A percentile compares a stretch with the other conserved stretches of the same genome.
These are phyloP conservation scores for Magnaporthales sp. DNA, from an alignment of 2,329 filamentous ascomycete species.

Conservation along the genomic window DNA sequence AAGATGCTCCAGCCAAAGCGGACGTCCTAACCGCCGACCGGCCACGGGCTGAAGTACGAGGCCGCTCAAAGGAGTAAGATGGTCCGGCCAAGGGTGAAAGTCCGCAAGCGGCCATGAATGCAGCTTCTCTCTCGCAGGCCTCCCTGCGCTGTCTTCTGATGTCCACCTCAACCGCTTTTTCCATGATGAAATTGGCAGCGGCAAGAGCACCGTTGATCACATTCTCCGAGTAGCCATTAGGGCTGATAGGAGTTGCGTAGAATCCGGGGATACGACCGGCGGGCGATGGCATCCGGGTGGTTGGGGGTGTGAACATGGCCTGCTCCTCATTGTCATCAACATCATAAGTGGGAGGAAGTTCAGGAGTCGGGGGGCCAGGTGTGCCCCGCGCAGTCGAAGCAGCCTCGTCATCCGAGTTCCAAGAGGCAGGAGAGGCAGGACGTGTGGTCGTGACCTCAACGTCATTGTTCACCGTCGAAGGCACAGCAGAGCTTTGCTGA, in stretches of 20 bases:
- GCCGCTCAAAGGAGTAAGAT: not conserved
- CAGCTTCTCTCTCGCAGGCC: not conserved
- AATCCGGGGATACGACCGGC: not conserved
- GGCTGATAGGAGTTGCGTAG: not conserved
- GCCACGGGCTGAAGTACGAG: not conserved
- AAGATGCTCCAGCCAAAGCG: not conserved
- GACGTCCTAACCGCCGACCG: not conserved
- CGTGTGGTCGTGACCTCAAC: not conserved
- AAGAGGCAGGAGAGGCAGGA: not conserved
- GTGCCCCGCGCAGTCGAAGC: not conserved
- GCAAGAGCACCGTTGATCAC: not conserved
- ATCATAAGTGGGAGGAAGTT: not conserved
- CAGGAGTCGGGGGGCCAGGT: not conserved
- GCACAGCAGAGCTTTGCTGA: not conserved
- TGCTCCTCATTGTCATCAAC: not conserved
- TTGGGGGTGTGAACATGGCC: not conserved
- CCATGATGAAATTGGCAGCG: not conserved
- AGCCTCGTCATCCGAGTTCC: not conserved
- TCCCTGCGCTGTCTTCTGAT: not conserved
- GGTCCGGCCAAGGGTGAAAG: not conserved
- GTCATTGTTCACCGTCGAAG: not conserved
- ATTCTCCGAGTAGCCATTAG: not conserved
- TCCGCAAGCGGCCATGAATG: not conserved
- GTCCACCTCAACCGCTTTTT: not conserved
- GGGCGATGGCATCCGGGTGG: not conserved